phyloP scores from a whole-genome alignment of 306 rosid genomes.

The Glycine latifolia region DNA sequence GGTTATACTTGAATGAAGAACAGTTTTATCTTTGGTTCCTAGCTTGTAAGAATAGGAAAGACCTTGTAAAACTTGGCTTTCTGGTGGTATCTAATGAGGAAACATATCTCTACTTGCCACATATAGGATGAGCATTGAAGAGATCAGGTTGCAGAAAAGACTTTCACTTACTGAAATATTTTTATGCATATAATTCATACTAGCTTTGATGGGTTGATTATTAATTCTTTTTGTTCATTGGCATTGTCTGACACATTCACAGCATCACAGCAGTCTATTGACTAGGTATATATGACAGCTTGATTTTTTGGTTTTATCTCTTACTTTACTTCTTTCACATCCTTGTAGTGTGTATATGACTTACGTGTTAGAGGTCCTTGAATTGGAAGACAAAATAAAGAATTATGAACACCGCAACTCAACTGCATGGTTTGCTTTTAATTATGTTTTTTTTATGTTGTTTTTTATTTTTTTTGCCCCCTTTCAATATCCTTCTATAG shows the following conservation, averaged over 20 bases:
- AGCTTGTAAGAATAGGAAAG: too few species aligned
- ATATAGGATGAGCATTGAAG: too few species aligned
- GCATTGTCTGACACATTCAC: not conserved
- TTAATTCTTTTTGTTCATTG: constrained; percentile 37
- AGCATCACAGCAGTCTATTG: constrained; percentile 14
- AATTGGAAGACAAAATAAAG: constrained; percentile 81
- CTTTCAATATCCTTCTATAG: constrained; percentile 2
- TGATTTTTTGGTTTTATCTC: constrained; percentile 21
- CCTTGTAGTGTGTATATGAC: constrained; percentile 88
- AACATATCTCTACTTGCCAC: too few species aligned
- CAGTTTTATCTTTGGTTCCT: too few species aligned
- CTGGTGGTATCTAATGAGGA: too few species aligned
- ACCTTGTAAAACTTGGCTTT: too few species aligned
- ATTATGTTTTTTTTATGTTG: not conserved
- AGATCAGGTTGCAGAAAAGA: too few species aligned
- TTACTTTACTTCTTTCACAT: constrained; percentile 19
- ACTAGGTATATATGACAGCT: constrained; percentile 27
- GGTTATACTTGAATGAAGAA: too few species aligned
- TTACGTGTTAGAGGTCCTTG: constrained; percentile 82
- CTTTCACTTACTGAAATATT: constrained; percentile 10
- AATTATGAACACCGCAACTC: constrained; percentile 77
- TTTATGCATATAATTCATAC: not conserved
- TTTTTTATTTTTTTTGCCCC: too few species aligned
- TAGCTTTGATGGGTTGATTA: not conserved
- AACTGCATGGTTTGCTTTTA: constrained; percentile 85